phyloP scores from a whole-genome alignment of 2,329 filamentous ascomycete genomes.

The Daldinia sp. region DNA sequence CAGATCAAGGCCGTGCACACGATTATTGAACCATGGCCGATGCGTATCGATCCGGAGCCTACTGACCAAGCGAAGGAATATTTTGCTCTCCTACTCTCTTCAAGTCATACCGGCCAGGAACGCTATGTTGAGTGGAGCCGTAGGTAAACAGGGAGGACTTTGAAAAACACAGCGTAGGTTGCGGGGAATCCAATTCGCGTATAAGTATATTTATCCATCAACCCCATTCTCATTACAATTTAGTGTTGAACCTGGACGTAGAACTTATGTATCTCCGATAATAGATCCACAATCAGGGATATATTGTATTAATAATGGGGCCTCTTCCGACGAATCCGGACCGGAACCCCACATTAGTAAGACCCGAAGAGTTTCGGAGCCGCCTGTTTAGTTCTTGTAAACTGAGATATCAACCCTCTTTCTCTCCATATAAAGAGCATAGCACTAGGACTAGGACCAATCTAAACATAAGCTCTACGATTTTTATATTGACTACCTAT shows the following conservation, averaged over 20 bases:
- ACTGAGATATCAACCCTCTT: too few relatives aligned
- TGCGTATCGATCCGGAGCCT: constrained; percentile 1
- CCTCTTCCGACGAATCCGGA: not conserved
- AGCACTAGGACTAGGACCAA: too few relatives aligned
- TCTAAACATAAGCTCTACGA: too few relatives aligned
- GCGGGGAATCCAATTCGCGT: too few relatives aligned
- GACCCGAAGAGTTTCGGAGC: not conserved
- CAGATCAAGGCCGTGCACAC: constrained; percentile 29
- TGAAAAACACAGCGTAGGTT: too few relatives aligned
- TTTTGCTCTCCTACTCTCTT: constrained; percentile 19
- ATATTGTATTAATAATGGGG: not conserved
- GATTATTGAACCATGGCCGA: constrained; percentile 31
- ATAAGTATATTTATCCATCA: too few relatives aligned
- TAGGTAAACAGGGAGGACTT: not conserved
- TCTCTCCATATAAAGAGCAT: too few relatives aligned
- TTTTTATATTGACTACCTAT: too few relatives aligned
- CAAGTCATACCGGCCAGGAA: constrained; percentile 22
- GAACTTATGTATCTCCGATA: too few relatives aligned
- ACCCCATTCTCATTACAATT: too few relatives aligned
- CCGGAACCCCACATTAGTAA: not conserved
- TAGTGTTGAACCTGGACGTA: too few relatives aligned
- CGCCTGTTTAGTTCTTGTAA: not conserved
- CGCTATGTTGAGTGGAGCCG: constrained; percentile 38
- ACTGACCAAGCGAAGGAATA: constrained; percentile 16
- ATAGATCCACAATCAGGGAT: too few relatives aligned